These are phyloP conservation scores for Aspergillus cavernicola DNA, from an alignment of 495 filamentous ascomycete genomes.

Conservation along the genomic window DNA sequence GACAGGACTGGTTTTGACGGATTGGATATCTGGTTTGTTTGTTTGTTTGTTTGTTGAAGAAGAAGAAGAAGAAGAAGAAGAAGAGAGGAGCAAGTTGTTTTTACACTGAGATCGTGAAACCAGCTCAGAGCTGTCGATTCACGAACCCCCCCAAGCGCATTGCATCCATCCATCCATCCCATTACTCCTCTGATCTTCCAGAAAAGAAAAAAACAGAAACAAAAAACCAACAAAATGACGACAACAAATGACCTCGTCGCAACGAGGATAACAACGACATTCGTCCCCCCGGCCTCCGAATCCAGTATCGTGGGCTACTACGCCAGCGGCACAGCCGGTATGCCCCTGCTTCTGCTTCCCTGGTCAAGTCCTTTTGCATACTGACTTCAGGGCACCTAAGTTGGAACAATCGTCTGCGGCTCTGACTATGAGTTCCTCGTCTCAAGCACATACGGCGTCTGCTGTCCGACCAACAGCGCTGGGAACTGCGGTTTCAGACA, in stretches of 20 bases:
- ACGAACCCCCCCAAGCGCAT: too few relatives aligned
- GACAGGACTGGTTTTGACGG: too few relatives aligned
- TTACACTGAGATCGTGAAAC: too few relatives aligned
- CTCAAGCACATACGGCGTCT: constrained; percentile 7
- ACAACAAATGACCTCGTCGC: neutral
- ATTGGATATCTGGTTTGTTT: too few relatives aligned
- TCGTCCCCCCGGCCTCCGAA: neutral
- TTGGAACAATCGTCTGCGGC: constrained; percentile 9
- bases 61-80: too few relatives aligned
- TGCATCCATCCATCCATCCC: too few relatives aligned
- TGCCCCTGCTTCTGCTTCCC: neutral
- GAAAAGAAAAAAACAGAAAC: neutral
- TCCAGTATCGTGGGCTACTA: constrained; percentile 8
- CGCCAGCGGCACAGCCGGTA: neutral
- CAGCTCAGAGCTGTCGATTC: too few relatives aligned
- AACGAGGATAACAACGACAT: neutral
- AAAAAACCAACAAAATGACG: neutral
- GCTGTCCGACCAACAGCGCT: neutral
- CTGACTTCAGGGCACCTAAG: neutral
- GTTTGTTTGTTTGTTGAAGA: too few relatives aligned
- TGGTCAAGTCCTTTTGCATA: too few relatives aligned
- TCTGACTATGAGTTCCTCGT: constrained; percentile 2
- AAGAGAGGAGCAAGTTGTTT: too few relatives aligned
- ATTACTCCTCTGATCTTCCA: too few relatives aligned
- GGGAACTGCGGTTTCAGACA: constrained; percentile 1